Conservation (phyloP, 2,329 filamentous ascomycete species). For the Phaeosphaeriaceae sp. region DNA sequence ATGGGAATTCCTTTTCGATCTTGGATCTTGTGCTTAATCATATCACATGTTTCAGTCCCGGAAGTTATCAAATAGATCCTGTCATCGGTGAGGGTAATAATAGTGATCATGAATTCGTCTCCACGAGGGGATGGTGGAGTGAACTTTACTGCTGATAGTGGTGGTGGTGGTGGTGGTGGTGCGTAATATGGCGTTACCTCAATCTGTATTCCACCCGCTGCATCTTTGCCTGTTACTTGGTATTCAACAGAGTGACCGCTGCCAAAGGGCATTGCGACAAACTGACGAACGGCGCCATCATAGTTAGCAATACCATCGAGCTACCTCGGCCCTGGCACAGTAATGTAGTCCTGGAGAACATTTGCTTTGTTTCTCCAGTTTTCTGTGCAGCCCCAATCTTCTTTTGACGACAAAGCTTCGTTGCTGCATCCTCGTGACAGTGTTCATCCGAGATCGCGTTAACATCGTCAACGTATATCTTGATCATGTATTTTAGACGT, state of each 20-base stretch:
- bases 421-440: conserved; percentile 24
- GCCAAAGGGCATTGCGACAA: conserved; percentile 55
- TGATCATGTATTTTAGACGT: conserved; percentile 49
- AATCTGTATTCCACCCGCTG: conserved; percentile 52
- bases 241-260: conserved; percentile 54
- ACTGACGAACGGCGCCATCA: conserved; percentile 53
- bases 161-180: neutral
- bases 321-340: conserved; percentile 50
- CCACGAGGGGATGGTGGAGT: no score
- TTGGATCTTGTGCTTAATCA: conserved; percentile 92
- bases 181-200: conserved; percentile 50
- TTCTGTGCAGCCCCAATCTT: neutral
- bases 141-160: no score
- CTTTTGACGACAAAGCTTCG: conserved; percentile 3
- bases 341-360: conserved; percentile 53
- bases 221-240: conserved; percentile 54
- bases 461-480: conserved; percentile 50
- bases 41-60: conserved; percentile 83
- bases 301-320: conserved; percentile 51
- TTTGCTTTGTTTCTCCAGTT: neutral
- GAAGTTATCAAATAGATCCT: conserved; percentile 68
- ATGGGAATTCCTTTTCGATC: conserved; percentile 94
- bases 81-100: conserved; percentile 62
- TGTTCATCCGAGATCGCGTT: conserved; percentile 53
- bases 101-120: neutral